phyloP scores from a whole-genome alignment of 129 eudicot species.

The Arctium minus region DNA sequence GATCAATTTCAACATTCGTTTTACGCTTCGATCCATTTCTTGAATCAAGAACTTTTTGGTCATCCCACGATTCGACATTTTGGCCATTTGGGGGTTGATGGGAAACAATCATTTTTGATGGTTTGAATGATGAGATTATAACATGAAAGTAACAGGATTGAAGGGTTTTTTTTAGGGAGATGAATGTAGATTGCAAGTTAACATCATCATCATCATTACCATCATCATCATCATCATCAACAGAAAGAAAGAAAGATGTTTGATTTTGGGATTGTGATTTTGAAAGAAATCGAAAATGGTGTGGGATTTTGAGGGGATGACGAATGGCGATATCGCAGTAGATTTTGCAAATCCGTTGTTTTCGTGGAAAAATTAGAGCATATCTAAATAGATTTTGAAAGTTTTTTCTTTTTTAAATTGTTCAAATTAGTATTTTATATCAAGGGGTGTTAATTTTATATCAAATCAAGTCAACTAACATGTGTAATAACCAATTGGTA shows the following conservation, averaged over 20 bases:
- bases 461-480: no score
- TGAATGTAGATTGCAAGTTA: not conserved
- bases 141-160: not conserved
- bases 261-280: not conserved
- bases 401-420: no score
- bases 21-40: slow-evolving; percentile 82
- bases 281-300: not conserved
- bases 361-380: no score
- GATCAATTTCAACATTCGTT: slow-evolving; percentile 75
- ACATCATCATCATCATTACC: not conserved
- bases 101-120: slow-evolving; percentile 23
- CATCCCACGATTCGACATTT: slow-evolving; percentile 31
- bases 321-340: not conserved
- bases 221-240: not conserved
- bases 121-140: not conserved
- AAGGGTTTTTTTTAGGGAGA: not conserved
- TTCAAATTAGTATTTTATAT: no score
- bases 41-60: slow-evolving; percentile 34
- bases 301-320: not conserved
- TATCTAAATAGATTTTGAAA: no score
- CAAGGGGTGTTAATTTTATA: no score
- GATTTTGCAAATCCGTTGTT: not conserved
- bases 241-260: not conserved
- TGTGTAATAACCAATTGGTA: no score
- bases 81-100: slow-evolving; percentile 3